Evolutionary conservation across 805 yeast genomes (phyloP), one percentile per base, ranked within the genome.

Genomic region (Yamadazyma paraphyllophila): DNA sequence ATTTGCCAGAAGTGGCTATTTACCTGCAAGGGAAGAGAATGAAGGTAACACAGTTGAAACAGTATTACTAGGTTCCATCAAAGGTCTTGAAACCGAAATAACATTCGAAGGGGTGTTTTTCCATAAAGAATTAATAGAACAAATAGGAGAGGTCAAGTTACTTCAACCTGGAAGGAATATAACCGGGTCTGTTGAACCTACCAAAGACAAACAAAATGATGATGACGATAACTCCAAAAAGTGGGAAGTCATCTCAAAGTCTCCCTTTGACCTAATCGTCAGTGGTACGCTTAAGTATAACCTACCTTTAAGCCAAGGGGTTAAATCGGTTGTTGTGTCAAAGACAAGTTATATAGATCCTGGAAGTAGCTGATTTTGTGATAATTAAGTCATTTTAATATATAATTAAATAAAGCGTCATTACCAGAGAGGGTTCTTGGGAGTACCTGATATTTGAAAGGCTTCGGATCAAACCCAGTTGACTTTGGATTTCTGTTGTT

Each of bases 231-330:
- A 71, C 44, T 64, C 73, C 2, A 63, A 76, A 44, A 82, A 82
- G 57, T 91, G 98, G 98, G 77, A 79, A 42, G 70, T 72, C 10
- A 79, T 92, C 10, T 81, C 85, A 9, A 78, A 80, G 49, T 79
- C 87, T 58, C 96, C 96, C 10, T 92, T 91, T 62, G 96, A 89
- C 49, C 69, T 92, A 53, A 85, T 89, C 15, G 74, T 92, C 2
- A 73, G 96, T 41, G 98, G 98, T 1, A 81, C 83, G 16, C 74
- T 92, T 60, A 81, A 79, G 57, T 92, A 92, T 63, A 79, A 77
- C 41, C 70, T 90, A 43, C 94, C 96, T 1, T 71, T 91, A 51
- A 57, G 63, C 31, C 57, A 59, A 40, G 69, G 74, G 7, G 72
- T 71, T 39, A 76, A 78, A 56, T 76, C 85, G 0, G 76, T 84